Conservation (phyloP, 768 basidiomycete genomes). For the Tylopilus felleus region DNA sequence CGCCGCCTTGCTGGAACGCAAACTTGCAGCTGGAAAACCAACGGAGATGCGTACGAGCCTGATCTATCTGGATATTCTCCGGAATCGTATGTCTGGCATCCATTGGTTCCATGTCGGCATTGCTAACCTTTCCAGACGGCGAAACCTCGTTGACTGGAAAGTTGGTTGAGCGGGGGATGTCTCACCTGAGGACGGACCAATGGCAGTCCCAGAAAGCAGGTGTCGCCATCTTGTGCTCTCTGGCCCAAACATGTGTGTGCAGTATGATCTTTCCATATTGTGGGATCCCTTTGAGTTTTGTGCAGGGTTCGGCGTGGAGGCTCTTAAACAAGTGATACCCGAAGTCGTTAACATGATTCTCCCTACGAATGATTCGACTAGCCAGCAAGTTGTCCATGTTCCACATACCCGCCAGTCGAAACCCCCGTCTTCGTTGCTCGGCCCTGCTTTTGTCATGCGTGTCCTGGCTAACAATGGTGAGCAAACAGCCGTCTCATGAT, state of each 20-base stretch:
- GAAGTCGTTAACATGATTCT: slow-evolving; percentile 4
- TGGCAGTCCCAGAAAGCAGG: slow-evolving; percentile 16
- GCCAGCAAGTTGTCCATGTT: neutral
- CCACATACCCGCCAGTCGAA: neutral
- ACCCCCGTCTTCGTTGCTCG: slow-evolving; percentile 1
- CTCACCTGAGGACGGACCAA: neutral
- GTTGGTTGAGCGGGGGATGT: slow-evolving; percentile 4
- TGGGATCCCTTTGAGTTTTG: neutral
- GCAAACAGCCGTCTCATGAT: neutral
- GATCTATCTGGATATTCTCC: slow-evolving; percentile 1
- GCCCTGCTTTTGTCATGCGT: slow-evolving; percentile 2
- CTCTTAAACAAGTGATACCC: slow-evolving; percentile 1
- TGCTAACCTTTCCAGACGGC: neutral
- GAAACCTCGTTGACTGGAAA: neutral
- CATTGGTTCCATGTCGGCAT: neutral
- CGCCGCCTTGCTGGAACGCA: neutral
- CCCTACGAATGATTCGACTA: neutral
- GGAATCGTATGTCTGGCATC: neutral
- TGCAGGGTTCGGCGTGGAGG: slow-evolving; percentile 7
- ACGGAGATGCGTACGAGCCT: slow-evolving; percentile 4
- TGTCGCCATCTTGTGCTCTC: slow-evolving; percentile 7
- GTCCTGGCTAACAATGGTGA: slow-evolving; percentile 6
- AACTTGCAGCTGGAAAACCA: neutral
- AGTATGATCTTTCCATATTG: neutral
- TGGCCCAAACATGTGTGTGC: slow-evolving; percentile 5